phyloP scores from a whole-genome alignment of 192 early-diverging fungal genomes.

The Cetraspora pellucida region DNA sequence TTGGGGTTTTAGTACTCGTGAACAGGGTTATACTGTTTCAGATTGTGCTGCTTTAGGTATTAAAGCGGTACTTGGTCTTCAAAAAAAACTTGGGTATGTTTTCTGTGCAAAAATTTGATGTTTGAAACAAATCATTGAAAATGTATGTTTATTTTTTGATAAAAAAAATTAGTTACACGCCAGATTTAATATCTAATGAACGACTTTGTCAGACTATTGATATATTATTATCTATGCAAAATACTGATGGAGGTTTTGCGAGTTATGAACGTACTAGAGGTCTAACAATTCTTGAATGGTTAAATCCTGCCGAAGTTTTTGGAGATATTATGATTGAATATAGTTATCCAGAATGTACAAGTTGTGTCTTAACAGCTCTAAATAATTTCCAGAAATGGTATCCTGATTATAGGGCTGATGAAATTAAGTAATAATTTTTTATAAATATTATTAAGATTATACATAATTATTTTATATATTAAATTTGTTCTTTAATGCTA shows the following conservation, averaged over 20 bases:
- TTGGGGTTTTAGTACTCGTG: conserved; percentile 94
- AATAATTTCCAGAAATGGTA: conserved; percentile 71
- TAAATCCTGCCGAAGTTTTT: conserved; percentile 99
- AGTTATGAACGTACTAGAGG: conserved; percentile 88
- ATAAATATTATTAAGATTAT: not conserved
- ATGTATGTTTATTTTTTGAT: not conserved
- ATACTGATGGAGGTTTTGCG: conserved; percentile 88
- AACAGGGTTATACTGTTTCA: conserved; percentile 93
- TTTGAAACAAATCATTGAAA: not conserved
- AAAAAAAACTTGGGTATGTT: conserved; percentile 56
- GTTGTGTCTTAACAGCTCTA: conserved; percentile 86
- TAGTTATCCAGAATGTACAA: conserved; percentile 96
- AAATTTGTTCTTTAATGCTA: not conserved
- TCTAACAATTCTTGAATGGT: conserved; percentile 73
- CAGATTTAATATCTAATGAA: conserved; percentile 64
- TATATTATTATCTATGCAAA: conserved; percentile 91
- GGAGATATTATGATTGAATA: conserved; percentile 98
- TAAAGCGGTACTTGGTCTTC: conserved; percentile 76
- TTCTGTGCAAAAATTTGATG: not conserved
- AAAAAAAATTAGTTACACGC: conserved; percentile 36
- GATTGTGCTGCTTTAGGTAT: conserved; percentile 95
- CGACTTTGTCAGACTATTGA: conserved; percentile 88
- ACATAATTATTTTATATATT: conserved; percentile 11
- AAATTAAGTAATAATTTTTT: conserved; percentile 65
- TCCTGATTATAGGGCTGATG: conserved; percentile 78